Evolutionary conservation across 495 filamentous ascomycete species (phyloP).

Genomic region (Penicillium diatomitis): DNA sequence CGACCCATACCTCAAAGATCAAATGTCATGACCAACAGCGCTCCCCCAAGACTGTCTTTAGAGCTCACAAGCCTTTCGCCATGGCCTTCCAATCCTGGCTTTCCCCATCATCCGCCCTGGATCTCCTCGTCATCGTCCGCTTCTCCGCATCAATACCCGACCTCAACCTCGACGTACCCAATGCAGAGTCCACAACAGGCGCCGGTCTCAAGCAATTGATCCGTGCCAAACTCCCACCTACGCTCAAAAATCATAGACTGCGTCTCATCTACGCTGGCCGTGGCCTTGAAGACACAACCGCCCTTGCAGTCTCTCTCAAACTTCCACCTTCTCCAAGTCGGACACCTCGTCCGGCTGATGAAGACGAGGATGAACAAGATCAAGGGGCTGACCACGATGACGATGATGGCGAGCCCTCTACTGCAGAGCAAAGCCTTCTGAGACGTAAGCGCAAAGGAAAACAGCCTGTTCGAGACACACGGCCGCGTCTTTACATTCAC

Average conservation of each 20-base stretch:
- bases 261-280: constrained; percentile 84
- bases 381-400: constrained; percentile 9
- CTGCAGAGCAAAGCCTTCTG: constrained; percentile 21
- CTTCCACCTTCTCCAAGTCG: constrained; percentile 44
- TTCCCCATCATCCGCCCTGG: background rate
- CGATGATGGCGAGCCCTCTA: constrained; percentile 16
- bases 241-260: constrained; percentile 55
- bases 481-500: constrained; percentile 66
- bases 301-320: constrained; percentile 56
- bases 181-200: constrained; percentile 57
- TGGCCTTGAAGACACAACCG: constrained; percentile 62
- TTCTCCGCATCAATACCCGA: constrained; percentile 82
- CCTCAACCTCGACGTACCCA: constrained; percentile 64
- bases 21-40: no score
- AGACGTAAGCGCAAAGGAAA: constrained; percentile 38
- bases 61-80: background rate
- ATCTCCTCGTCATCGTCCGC: constrained; percentile 67
- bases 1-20: no score
- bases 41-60: no score
- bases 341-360: constrained; percentile 14
- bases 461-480: constrained; percentile 35
- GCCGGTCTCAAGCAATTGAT: constrained; percentile 73
- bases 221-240: constrained; percentile 55
- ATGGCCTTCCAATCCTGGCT: constrained; percentile 15
- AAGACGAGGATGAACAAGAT: constrained; percentile 19